Evolutionary conservation across 345 rosid genomes (phyloP).

Genomic region (Salix purpurea): DNA sequence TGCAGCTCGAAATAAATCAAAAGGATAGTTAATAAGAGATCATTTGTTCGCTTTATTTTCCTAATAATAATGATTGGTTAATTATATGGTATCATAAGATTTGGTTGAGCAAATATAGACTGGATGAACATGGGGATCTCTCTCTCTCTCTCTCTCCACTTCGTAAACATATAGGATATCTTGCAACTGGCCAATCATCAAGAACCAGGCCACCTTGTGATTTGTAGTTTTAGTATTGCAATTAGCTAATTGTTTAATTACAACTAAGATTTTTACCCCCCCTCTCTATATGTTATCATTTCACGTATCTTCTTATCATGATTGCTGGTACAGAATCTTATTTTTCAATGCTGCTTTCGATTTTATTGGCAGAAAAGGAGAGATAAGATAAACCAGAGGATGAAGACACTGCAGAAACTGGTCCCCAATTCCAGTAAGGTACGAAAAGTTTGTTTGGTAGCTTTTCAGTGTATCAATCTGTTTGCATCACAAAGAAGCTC

Average conservation of each 20-base stretch:
- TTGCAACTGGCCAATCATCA: neutral
- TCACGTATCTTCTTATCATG: neutral
- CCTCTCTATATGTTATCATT: neutral
- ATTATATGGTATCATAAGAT: neutral
- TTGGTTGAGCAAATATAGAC: neutral
- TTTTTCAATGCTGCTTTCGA: neutral
- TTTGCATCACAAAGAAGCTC: neutral
- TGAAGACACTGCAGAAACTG: slow-evolving; percentile 93
- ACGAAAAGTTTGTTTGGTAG: slow-evolving; percentile 2
- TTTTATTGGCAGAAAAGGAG: slow-evolving; percentile 70
- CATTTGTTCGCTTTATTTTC: neutral
- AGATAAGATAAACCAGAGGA: slow-evolving; percentile 93
- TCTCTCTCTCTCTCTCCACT: neutral
- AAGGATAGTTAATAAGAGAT: neutral
- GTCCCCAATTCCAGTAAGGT: slow-evolving; percentile 98
- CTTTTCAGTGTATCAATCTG: neutral
- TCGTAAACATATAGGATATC: too few species aligned
- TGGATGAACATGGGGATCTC: neutral
- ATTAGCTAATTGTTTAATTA: neutral
- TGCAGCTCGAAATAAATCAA: neutral
- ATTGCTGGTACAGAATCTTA: neutral
- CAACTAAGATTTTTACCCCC: neutral
- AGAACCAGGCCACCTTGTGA: neutral
- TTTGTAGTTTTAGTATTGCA: neutral
- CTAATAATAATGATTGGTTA: neutral